These are phyloP conservation scores for Canna indica DNA, from an alignment of 176 grass and related monocot species.

Conservation along the genomic window DNA sequence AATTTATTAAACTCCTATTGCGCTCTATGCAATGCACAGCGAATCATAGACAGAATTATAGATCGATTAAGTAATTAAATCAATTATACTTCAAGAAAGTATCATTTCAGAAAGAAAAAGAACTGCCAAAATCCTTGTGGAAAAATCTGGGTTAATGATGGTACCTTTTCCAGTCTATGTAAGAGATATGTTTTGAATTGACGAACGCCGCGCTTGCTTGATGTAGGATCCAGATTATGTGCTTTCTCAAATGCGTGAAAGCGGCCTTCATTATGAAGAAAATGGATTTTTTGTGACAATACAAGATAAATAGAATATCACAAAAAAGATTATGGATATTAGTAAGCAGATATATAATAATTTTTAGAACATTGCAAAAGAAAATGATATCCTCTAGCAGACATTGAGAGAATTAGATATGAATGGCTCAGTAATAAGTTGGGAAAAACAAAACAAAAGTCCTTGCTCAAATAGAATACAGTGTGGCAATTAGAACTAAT, in stretches of 20 bases:
- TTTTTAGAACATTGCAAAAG: neutral
- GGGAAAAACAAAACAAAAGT: too few relatives aligned
- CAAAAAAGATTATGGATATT: neutral
- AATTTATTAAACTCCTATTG: too few relatives aligned
- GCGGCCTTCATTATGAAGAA: constrained; percentile 42
- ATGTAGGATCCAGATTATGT: constrained; percentile 56
- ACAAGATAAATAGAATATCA: neutral
- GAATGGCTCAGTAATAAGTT: too few relatives aligned
- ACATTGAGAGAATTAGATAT: neutral
- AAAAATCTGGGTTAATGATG: neutral
- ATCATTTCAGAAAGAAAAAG: neutral
- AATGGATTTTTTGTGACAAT: neutral
- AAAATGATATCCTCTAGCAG: neutral
- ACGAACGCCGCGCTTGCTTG: constrained; percentile 52
- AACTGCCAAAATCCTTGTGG: neutral
- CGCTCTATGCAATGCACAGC: too few relatives aligned
- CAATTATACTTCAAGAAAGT: neutral
- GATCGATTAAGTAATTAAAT: neutral
- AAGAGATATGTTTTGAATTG: constrained; percentile 96
- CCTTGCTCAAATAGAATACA: too few relatives aligned
- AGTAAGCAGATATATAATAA: neutral
- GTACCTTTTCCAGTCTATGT: constrained; percentile 83
- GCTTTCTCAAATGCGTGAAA: constrained; percentile 86
- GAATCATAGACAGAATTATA: too few relatives aligned
- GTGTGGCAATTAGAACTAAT: too few relatives aligned